Evolutionary conservation across 192 early-diverging fungal species (phyloP).

Genomic region (Backusella macrospora): DNA sequence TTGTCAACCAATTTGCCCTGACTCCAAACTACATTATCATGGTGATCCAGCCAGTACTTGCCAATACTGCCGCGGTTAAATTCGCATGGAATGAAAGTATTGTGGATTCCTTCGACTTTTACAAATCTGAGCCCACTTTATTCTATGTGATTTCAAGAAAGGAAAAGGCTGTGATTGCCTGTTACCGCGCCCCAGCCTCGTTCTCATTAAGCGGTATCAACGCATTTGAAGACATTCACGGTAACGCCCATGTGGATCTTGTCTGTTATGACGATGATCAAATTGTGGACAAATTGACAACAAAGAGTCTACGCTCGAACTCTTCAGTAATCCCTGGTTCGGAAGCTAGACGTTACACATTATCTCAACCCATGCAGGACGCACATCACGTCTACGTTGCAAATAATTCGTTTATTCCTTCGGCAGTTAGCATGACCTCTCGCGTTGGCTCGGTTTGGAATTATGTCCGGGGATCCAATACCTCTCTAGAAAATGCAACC

Average conservation of each 20-base stretch:
- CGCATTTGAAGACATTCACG: slow-evolving; percentile 66
- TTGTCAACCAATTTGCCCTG: slow-evolving; percentile 76
- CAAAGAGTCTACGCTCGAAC: slow-evolving; percentile 50
- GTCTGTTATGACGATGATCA: slow-evolving; percentile 63
- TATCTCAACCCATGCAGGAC: slow-evolving; percentile 55
- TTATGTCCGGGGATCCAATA: slow-evolving; percentile 1
- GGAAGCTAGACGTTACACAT: slow-evolving; percentile 64
- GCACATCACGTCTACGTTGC: slow-evolving; percentile 50
- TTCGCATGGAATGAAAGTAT: slow-evolving; percentile 77
- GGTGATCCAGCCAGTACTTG: slow-evolving; percentile 60
- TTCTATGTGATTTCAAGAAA: slow-evolving; percentile 79
- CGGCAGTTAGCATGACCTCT: slow-evolving; percentile 22
- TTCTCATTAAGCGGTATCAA: slow-evolving; percentile 65
- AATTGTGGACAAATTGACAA: slow-evolving; percentile 57
- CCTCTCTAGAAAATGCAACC: slow-evolving; percentile 14
- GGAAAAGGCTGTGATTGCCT: slow-evolving; percentile 65
- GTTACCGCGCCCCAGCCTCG: slow-evolving; percentile 65
- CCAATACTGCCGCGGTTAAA: slow-evolving; percentile 61
- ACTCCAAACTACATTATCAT: slow-evolving; percentile 77
- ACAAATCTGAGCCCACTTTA: slow-evolving; percentile 53
- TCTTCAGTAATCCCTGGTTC: slow-evolving; percentile 47
- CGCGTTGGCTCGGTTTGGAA: slow-evolving; percentile 26
- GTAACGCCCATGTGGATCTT: slow-evolving; percentile 61
- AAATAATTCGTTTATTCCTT: slow-evolving; percentile 38
- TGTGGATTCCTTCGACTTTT: slow-evolving; percentile 72